Conservation (phyloP, 2,329 filamentous ascomycete species). For the Trichoderma harzianum region DNA sequence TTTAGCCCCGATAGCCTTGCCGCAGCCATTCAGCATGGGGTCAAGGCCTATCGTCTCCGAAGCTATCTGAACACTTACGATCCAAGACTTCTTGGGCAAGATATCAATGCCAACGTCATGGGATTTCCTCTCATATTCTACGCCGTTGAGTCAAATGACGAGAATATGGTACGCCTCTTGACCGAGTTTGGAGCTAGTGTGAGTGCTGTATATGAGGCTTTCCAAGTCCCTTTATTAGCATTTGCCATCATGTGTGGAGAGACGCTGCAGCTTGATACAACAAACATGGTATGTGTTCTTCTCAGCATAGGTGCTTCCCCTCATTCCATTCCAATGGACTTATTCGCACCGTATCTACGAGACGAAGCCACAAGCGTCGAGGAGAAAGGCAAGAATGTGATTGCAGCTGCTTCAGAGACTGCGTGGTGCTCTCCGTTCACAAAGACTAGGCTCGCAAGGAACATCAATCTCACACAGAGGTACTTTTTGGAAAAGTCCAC, state of each 20-base stretch:
- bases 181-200: not conserved
- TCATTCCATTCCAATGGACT: not conserved
- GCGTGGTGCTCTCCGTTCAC: conserved; percentile 26
- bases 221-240: not conserved
- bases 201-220: not conserved
- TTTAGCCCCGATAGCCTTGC: not conserved
- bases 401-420: not conserved
- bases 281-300: conserved; percentile 14
- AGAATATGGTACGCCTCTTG: conserved; percentile 13
- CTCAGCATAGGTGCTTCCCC: conserved; percentile 14
- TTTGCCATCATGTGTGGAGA: conserved; percentile 14
- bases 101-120: conserved; percentile 2
- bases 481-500: conserved; percentile 31
- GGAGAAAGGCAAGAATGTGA: not conserved
- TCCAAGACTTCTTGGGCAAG: not conserved
- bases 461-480: conserved; percentile 31
- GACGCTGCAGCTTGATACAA: not conserved
- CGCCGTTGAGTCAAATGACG: conserved; percentile 8
- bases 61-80: not conserved
- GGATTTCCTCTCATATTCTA: conserved; percentile 11
- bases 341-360: not conserved
- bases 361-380: not conserved
- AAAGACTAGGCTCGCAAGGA: conserved; percentile 25
- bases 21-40: conserved; percentile 3
- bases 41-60: not conserved